Percentiles rank a stretch among this genome's conserved stretches.
phyloP scores from a whole-genome alignment of 2,329 filamentous ascomycete species.

The Colletotrichum tofieldiae region DNA sequence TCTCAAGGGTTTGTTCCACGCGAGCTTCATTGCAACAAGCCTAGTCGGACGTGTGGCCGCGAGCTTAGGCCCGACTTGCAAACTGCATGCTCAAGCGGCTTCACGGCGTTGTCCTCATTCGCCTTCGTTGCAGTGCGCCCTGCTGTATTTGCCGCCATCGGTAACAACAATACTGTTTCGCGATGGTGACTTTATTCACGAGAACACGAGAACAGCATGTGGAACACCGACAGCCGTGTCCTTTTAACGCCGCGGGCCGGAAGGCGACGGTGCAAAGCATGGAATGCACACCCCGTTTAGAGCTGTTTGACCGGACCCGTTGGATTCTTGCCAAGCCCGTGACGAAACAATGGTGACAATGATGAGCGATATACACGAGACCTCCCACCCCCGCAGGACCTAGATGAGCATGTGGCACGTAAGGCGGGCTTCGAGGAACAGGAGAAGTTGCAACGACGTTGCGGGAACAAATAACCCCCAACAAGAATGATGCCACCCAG shows the following conservation, averaged over 20 bases:
- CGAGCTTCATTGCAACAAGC: too few species aligned
- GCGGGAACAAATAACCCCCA: background rate
- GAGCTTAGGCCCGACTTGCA: too few species aligned
- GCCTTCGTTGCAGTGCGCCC: too few species aligned
- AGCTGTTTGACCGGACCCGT: background rate
- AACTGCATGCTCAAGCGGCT: too few species aligned
- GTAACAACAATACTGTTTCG: too few species aligned
- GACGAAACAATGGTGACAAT: background rate
- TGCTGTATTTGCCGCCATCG: too few species aligned
- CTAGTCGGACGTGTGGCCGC: too few species aligned
- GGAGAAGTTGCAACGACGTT: background rate
- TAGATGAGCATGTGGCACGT: background rate
- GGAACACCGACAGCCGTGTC: too few species aligned
- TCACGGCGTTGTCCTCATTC: too few species aligned
- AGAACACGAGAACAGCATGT: too few species aligned
- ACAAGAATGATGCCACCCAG: background rate
- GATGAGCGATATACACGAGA: background rate
- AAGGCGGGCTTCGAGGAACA: background rate
- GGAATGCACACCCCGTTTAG: background rate
- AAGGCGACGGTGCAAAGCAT: background rate
- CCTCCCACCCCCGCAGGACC: background rate
- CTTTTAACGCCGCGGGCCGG: background rate
- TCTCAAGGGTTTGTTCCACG: too few species aligned
- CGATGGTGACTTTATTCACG: too few species aligned
- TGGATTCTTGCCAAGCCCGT: background rate